Evolutionary conservation across 768 basidiomycete species (phyloP).

Genomic region (Mycena floridula): DNA sequence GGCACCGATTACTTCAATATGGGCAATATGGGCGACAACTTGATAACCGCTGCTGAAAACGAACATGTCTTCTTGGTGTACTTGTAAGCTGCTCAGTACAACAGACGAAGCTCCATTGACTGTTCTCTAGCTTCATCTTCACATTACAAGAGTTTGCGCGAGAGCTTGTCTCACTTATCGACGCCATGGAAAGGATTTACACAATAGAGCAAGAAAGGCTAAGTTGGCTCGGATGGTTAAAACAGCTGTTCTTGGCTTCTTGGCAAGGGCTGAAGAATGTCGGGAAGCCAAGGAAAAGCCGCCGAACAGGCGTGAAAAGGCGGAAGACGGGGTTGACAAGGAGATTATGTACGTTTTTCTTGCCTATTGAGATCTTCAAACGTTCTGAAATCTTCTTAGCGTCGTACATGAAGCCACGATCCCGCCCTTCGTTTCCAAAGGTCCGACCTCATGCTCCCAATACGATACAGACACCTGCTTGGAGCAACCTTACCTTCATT

Average conservation of each 20-base stretch:
- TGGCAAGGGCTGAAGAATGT: slow-evolving; percentile 1
- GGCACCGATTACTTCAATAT: slow-evolving; percentile 3
- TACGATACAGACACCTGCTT: slow-evolving; percentile 74
- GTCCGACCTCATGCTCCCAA: slow-evolving; percentile 78
- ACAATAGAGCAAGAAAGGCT: slow-evolving; percentile 50
- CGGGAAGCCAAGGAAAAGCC: neutral
- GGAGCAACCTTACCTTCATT: slow-evolving; percentile 48
- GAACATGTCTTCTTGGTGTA: slow-evolving; percentile 88
- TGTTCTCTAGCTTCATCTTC: slow-evolving; percentile 75
- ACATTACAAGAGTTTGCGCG: slow-evolving; percentile 90
- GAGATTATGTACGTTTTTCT: slow-evolving; percentile 2
- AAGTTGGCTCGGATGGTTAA: slow-evolving; percentile 31
- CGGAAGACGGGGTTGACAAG: slow-evolving; percentile 6
- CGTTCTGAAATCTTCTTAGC: neutral
- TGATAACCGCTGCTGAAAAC: slow-evolving; percentile 38
- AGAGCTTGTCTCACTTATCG: slow-evolving; percentile 76
- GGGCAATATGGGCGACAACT: neutral
- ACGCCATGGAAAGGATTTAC: slow-evolving; percentile 79
- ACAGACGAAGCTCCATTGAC: neutral
- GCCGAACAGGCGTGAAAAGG: neutral
- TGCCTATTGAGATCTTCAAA: neutral
- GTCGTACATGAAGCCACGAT: slow-evolving; percentile 42
- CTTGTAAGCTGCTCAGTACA: slow-evolving; percentile 53
- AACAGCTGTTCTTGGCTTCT: slow-evolving; percentile 21
- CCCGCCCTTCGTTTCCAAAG: slow-evolving; percentile 70